phyloP scores from a whole-genome alignment of 2,329 filamentous ascomycete genomes.

The Fonsecaea monophora region DNA sequence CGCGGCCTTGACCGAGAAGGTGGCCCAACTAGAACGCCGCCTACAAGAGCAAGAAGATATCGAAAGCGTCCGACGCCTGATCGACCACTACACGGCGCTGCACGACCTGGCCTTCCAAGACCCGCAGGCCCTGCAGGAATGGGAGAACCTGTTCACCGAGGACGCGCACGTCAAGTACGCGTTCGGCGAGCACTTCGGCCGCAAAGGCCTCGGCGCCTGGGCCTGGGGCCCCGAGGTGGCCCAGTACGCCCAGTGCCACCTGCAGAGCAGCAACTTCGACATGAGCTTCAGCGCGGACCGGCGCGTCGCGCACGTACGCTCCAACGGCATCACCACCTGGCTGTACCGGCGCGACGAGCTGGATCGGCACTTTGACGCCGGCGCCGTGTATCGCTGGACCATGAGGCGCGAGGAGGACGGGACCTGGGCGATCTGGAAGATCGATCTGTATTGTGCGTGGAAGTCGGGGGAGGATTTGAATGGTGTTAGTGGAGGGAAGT shows the following conservation, averaged over 20 bases:
- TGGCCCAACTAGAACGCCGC: constrained; percentile 1
- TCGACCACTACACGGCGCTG: constrained; percentile 13
- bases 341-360: constrained; percentile 14
- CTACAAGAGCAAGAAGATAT: constrained; percentile 1
- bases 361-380: constrained; percentile 2
- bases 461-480: constrained; percentile 4
- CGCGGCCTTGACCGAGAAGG: not conserved
- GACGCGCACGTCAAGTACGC: constrained; percentile 19
- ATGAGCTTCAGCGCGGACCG: not conserved
- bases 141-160: constrained; percentile 24
- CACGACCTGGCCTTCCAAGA: constrained; percentile 14
- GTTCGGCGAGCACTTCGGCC: constrained; percentile 18
- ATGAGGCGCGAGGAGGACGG: constrained; percentile 17
- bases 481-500: not conserved
- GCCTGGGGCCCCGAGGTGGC: constrained; percentile 15
- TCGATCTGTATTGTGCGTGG: constrained; percentile 21
- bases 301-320: not conserved
- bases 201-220: constrained; percentile 15
- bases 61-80: constrained; percentile 7
- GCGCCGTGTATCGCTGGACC: constrained; percentile 16
- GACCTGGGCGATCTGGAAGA: constrained; percentile 20
- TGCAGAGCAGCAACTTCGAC: constrained; percentile 11
- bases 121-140: constrained; percentile 11
- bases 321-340: constrained; percentile 13
- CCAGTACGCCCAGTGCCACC: constrained; percentile 5